Conservation (phyloP, 1,284 basidiomycete genomes). For the Malassezia yamatoensis region DNA sequence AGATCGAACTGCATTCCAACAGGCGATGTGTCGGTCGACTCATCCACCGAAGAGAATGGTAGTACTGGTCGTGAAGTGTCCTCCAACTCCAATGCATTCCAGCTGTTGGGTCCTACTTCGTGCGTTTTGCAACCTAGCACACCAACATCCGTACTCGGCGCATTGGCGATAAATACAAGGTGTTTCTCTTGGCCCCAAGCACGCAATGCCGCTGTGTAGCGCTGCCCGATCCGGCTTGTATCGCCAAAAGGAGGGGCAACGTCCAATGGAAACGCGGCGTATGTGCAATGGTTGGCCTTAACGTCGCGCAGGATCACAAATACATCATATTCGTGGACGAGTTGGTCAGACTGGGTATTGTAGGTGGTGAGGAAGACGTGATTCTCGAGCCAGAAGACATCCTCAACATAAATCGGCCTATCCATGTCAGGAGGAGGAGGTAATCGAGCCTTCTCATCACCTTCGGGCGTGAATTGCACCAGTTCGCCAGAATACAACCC, state of each 20-base stretch:
- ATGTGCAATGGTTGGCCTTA: conserved; percentile 54
- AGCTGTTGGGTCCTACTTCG: conserved; percentile 50
- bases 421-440: conserved; percentile 37
- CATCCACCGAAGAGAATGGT: conserved; percentile 57
- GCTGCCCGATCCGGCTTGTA: conserved; percentile 55
- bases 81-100: conserved; percentile 65
- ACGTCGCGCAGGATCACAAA: conserved; percentile 61
- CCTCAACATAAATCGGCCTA: conserved; percentile 53
- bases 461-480: conserved; percentile 59
- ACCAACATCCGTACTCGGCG: conserved; percentile 65
- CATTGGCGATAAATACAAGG: conserved; percentile 62
- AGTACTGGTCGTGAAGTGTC: conserved; percentile 61
- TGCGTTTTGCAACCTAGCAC: conserved; percentile 53
- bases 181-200: conserved; percentile 60
- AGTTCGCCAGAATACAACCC: conserved; percentile 64
- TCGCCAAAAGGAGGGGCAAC: conserved; percentile 56
- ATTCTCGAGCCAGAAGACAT: conserved; percentile 61
- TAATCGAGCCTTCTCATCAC: conserved; percentile 51
- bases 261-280: conserved; percentile 52
- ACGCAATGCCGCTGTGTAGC: conserved; percentile 54
- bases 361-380: conserved; percentile 64
- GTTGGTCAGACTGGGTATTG: conserved; percentile 47
- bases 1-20: conserved; percentile 63
- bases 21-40: conserved; percentile 63
- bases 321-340: conserved; percentile 53